Base-by-base conservation (phyloP, 2,329 filamentous ascomycete species). In the Aspergillus transmontanensis region DNA sequence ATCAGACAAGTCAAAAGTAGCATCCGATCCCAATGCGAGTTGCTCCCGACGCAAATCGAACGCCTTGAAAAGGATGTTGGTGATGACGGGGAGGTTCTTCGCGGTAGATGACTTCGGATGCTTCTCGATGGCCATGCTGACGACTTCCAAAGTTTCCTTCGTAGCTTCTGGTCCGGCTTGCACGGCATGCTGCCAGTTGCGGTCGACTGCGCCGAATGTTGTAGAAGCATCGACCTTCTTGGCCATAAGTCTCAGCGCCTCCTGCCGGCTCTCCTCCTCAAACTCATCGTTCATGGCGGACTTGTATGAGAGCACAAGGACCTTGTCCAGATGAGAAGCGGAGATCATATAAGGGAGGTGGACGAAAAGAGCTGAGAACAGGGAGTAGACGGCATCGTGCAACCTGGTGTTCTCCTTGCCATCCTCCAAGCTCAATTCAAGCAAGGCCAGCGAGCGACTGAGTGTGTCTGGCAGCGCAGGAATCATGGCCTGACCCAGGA, bases 341-440 rank as follows among this genome's bases (percentile, higher is more conserved):
- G 93, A 92, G 64, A 98, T 83, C 88, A 98, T 96, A 79, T 92
- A 97, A 1, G 94, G 93, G 30, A 98, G 81, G 70, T 95, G 88
- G 69, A 95, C 89, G 14, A 94, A 87, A 51, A 97, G 83, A 9
- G 93, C 87, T 55, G 89, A 90, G 65, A 97, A 83, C 62, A 98
- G 88, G 0, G 91, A 86, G 77, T 91, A 97, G 10, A 89, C 87
- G 3, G 94, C 93, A 70, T 94, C 92, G 75, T 96, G 92, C 34
- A 97, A 81, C 68, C 88, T 86, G 21, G 83, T 79, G 59, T 89
- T 85, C 39, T 84, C 81, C 30, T 82, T 80, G 16, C 83, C 83
- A 19, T 80, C 75, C 23, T 79, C 74, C 34, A 93, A 76, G 66
- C 89, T 91, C 62, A 85, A 79, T 57, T 88, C 82, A 56, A 98